phyloP scores from a whole-genome alignment of 495 filamentous ascomycete genomes.

The Penicillium diatomitis region DNA sequence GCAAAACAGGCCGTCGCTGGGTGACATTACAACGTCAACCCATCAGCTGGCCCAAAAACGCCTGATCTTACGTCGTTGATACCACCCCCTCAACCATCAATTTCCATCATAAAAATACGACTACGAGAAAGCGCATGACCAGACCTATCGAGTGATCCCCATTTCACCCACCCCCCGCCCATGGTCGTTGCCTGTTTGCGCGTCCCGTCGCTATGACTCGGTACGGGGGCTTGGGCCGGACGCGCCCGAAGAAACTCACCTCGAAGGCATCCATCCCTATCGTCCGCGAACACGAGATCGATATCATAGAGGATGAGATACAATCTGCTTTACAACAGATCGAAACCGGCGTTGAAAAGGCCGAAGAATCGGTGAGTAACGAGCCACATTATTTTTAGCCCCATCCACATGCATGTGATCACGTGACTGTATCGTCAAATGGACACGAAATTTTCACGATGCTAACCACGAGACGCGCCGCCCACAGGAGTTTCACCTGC shows the following conservation, averaged over 20 bases:
- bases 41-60: conserved; percentile 40
- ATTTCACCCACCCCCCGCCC: conserved; percentile 31
- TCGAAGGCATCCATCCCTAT: conserved; percentile 79
- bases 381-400: conserved; percentile 28
- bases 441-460: conserved; percentile 24
- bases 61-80: conserved; percentile 48
- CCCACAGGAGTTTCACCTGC: conserved; percentile 91
- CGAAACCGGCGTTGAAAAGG: conserved; percentile 93
- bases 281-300: conserved; percentile 82
- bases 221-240: conserved; percentile 47
- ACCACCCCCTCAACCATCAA: conserved; percentile 36
- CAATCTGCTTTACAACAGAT: conserved; percentile 64
- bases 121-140: conserved; percentile 47
- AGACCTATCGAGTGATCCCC: conserved; percentile 33
- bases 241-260: conserved; percentile 82
- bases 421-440: conserved; percentile 43
- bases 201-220: conserved; percentile 59
- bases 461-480: conserved; percentile 10
- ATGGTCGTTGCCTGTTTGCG: conserved; percentile 38
- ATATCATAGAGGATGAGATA: conserved; percentile 59
- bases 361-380: conserved; percentile 86
- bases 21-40: conserved; percentile 55
- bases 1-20: conserved; percentile 37
- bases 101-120: conserved; percentile 49
- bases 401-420: conserved; percentile 32